Conservation (phyloP, 208 protist species). For the Trypanosoma melophagium region DNA sequence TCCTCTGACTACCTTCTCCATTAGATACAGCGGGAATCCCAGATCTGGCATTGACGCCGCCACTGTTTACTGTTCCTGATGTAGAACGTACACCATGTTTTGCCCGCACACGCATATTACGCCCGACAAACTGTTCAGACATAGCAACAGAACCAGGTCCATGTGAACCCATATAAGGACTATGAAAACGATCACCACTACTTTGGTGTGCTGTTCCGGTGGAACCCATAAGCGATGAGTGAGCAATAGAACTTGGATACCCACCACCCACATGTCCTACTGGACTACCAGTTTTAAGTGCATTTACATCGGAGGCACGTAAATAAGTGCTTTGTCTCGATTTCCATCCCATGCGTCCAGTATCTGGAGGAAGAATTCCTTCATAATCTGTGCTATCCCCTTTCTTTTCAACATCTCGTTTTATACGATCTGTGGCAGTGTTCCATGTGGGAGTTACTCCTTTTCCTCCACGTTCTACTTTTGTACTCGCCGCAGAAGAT, state of each 20-base stretch:
- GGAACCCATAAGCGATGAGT: no score
- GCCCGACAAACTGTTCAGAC: slow-evolving; percentile 27
- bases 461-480: slow-evolving; percentile 3
- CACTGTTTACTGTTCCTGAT: neutral
- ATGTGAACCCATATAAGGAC: no score
- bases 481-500: neutral
- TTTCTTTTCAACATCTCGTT: neutral
- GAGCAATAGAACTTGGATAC: neutral
- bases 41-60: neutral
- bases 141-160: neutral
- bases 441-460: neutral
- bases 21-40: no score
- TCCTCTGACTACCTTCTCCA: neutral
- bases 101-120: slow-evolving; percentile 23
- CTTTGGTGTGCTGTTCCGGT: no score
- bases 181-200: neutral
- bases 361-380: neutral
- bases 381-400: neutral
- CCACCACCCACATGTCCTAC: neutral
- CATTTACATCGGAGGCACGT: slow-evolving; percentile 4
- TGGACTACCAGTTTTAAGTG: neutral
- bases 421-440: slow-evolving; percentile 14
- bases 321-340: neutral
- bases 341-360: neutral
- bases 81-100: neutral